These are phyloP conservation scores for Hordeum marinum DNA, from an alignment of 176 grass and related monocot species.

Conservation along the genomic window DNA sequence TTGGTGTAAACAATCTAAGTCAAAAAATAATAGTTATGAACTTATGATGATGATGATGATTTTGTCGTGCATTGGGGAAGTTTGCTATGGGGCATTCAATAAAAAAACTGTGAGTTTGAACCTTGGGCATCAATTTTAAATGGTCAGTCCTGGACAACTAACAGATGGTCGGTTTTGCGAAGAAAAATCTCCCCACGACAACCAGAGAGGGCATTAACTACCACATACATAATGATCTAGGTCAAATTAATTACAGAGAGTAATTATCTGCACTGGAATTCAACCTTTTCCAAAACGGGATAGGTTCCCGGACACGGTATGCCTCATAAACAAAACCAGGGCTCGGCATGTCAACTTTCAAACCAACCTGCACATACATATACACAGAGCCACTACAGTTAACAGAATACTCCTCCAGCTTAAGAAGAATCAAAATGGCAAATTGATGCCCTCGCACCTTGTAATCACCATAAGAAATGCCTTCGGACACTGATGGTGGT, in stretches of 20 bases:
- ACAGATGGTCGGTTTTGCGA: neutral
- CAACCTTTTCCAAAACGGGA: constrained; percentile 90
- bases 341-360: constrained; percentile 76
- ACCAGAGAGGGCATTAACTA: neutral
- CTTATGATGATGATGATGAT: constrained; percentile 7
- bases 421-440: neutral
- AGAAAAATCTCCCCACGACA: neutral
- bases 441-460: constrained; percentile 38
- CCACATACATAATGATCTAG: neutral
- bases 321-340: constrained; percentile 94
- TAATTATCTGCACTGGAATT: neutral
- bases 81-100: neutral
- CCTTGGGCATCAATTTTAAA: neutral
- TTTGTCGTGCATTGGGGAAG: neutral
- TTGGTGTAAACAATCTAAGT: constrained; percentile 87
- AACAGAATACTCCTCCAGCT: neutral
- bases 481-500: constrained; percentile 6
- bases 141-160: neutral
- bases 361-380: constrained; percentile 44
- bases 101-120: neutral
- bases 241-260: neutral
- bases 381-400: constrained; percentile 1
- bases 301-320: constrained; percentile 55
- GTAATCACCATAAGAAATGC: constrained; percentile 17
- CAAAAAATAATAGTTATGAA: constrained; percentile 17